Conservation (phyloP, 2,329 filamentous ascomycete genomes). For the Apiospora kogelbergensis region DNA sequence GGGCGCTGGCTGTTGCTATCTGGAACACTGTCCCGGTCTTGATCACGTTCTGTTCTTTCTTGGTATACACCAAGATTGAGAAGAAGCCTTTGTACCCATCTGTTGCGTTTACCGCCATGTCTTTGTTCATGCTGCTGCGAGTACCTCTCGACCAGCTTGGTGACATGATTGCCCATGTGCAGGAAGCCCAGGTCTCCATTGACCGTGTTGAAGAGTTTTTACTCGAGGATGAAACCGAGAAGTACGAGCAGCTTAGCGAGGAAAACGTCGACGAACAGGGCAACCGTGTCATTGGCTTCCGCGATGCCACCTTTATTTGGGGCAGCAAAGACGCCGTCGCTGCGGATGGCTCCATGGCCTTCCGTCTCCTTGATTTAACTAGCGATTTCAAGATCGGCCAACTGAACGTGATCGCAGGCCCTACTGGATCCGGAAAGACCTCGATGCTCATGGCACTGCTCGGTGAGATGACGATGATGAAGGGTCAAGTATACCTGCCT, state of each 20-base stretch:
- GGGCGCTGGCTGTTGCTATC: constrained; percentile 87
- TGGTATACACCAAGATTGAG: constrained; percentile 89
- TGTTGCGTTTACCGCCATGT: constrained; percentile 92
- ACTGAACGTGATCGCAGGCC: constrained; percentile 89
- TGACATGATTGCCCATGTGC: constrained; percentile 98
- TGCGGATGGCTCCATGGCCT: constrained; percentile 69
- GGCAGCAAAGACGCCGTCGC: constrained; percentile 65
- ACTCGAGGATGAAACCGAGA: constrained; percentile 91
- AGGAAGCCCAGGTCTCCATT: constrained; percentile 95
- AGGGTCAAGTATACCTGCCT: constrained; percentile 80
- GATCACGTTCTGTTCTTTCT: constrained; percentile 95
- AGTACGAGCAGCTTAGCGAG: constrained; percentile 79
- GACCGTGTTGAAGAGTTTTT: constrained; percentile 96
- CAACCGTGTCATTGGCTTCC: constrained; percentile 78
- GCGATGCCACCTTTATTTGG: constrained; percentile 86
- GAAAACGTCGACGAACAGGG: constrained; percentile 69
- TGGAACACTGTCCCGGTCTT: constrained; percentile 96
- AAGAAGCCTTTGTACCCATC: constrained; percentile 88
- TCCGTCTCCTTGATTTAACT: constrained; percentile 80
- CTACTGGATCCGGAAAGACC: constrained; percentile 93
- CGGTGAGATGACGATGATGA: constrained; percentile 88
- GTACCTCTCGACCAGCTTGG: constrained; percentile 94
- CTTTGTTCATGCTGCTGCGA: constrained; percentile 89
- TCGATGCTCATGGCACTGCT: constrained; percentile 94
- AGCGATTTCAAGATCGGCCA: constrained; percentile 81